These are phyloP conservation scores for Russula emetica DNA, from an alignment of 768 basidiomycete genomes.

Conservation along the genomic window DNA sequence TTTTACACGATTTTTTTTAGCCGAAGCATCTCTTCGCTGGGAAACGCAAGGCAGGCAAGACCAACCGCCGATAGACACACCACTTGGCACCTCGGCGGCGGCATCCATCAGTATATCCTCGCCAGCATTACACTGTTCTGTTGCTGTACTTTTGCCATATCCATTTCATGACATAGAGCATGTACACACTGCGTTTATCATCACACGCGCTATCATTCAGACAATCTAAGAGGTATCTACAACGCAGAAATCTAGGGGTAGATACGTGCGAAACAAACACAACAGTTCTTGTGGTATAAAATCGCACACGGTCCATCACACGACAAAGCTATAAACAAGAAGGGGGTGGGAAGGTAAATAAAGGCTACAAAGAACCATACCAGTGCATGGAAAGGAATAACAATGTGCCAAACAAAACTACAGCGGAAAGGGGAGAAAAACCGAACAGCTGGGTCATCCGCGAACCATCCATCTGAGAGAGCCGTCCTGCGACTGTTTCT, in stretches of 20 bases:
- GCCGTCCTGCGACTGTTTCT: constrained; percentile 16
- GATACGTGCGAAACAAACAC: not conserved
- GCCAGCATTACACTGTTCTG: not conserved
- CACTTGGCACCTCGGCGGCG: not conserved
- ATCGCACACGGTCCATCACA: not conserved
- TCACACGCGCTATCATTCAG: constrained; percentile 1
- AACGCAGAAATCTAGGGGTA: constrained; percentile 1
- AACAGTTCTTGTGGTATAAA: constrained; percentile 1
- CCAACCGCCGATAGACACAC: constrained; percentile 56
- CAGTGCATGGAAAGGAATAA: constrained; percentile 19
- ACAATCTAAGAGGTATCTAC: constrained; percentile 17
- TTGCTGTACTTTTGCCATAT: not conserved
- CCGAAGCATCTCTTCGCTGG: constrained; percentile 85
- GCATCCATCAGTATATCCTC: not conserved
- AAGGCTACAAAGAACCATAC: constrained; percentile 11
- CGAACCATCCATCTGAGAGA: not conserved
- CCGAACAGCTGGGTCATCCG: not conserved
- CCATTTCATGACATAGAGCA: not conserved
- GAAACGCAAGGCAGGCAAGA: constrained; percentile 83
- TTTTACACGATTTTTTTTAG: constrained; percentile 38
- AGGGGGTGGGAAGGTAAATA: not conserved
- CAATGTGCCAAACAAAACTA: no score
- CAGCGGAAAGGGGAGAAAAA: not conserved
- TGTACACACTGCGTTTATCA: not conserved
- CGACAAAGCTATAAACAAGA: not conserved